phyloP scores from a whole-genome alignment of 1,139 yeast species.

The Yamadazyma aaseri region DNA sequence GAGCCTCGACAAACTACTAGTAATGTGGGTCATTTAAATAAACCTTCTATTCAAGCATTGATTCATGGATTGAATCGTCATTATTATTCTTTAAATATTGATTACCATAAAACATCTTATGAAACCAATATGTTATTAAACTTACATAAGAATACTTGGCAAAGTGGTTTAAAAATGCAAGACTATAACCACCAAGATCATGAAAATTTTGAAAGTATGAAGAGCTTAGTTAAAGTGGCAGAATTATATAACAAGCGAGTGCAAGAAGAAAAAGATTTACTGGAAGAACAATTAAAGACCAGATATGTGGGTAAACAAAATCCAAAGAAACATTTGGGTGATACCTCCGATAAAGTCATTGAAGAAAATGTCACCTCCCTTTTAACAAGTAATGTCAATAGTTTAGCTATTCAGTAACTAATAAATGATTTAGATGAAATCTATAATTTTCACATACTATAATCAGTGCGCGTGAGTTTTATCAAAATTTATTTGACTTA shows the following conservation, averaged over 20 bases:
- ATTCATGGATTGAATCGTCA: slow-evolving; percentile 97
- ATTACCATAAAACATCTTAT: slow-evolving; percentile 86
- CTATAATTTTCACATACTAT: too few relatives aligned
- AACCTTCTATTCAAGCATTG: slow-evolving; percentile 96
- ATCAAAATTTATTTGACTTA: too few relatives aligned
- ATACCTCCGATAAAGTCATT: slow-evolving; percentile 79
- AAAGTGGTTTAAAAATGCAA: slow-evolving; percentile 78
- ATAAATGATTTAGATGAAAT: too few relatives aligned
- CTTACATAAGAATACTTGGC: slow-evolving; percentile 95
- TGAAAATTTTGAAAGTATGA: slow-evolving; percentile 69
- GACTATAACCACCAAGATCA: slow-evolving; percentile 81
- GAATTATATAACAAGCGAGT: slow-evolving; percentile 88
- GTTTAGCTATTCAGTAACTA: slow-evolving; percentile 68
- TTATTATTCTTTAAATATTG: slow-evolving; percentile 92
- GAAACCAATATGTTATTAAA: slow-evolving; percentile 95
- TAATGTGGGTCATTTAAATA: slow-evolving; percentile 90
- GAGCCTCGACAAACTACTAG: slow-evolving; percentile 98
- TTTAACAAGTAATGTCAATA: slow-evolving; percentile 84
- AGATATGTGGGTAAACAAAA: slow-evolving; percentile 98
- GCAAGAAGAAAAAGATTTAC: slow-evolving; percentile 85
- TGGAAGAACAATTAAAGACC: slow-evolving; percentile 87
- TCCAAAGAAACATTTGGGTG: slow-evolving; percentile 94
- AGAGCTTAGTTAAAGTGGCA: slow-evolving; percentile 85
- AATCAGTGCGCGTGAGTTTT: too few relatives aligned
- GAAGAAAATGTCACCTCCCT: slow-evolving; percentile 89